Conservation (phyloP, 2,329 filamentous ascomycete species). For the Periconia macrospinosa region DNA sequence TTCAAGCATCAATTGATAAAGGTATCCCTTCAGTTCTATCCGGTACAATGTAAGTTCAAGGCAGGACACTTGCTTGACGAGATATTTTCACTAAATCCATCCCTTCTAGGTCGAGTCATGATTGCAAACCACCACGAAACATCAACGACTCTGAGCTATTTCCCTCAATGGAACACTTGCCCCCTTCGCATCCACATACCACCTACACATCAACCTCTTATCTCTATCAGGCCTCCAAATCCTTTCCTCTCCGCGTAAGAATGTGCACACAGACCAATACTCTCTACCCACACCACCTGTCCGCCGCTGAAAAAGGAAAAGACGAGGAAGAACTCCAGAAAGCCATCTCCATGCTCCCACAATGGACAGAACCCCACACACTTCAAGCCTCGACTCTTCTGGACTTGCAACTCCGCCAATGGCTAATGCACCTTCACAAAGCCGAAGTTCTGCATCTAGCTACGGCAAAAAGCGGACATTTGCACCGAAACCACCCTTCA, state of each 20-base stretch:
- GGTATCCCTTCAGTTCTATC: conserved; percentile 7
- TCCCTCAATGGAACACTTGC: conserved; percentile 9
- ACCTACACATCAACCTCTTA: conserved; percentile 25
- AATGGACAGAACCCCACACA: conserved; percentile 12
- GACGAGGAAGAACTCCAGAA: conserved; percentile 15
- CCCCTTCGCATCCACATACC: conserved; percentile 11
- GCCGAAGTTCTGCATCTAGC: conserved; percentile 6
- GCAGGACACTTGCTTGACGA: neutral
- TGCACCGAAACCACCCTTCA: neutral
- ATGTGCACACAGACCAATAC: conserved; percentile 15
- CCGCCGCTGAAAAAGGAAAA: conserved; percentile 16
- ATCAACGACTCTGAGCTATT: conserved; percentile 52
- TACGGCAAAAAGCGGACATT: neutral
- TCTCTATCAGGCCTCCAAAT: conserved; percentile 12
- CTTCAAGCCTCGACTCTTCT: conserved; percentile 20
- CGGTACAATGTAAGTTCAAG: neutral
- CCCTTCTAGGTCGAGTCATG: conserved; percentile 43
- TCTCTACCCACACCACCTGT: neutral
- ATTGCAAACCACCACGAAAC: conserved; percentile 52
- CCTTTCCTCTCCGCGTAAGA: conserved; percentile 8
- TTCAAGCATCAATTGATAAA: conserved; percentile 57
- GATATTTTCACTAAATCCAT: conserved; percentile 49
- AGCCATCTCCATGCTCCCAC: conserved; percentile 10
- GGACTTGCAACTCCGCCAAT: conserved; percentile 30
- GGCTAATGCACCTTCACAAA: conserved; percentile 24